phyloP scores from a whole-genome alignment of 2,329 filamentous ascomycete species.

The Aspergillus cejpii region DNA sequence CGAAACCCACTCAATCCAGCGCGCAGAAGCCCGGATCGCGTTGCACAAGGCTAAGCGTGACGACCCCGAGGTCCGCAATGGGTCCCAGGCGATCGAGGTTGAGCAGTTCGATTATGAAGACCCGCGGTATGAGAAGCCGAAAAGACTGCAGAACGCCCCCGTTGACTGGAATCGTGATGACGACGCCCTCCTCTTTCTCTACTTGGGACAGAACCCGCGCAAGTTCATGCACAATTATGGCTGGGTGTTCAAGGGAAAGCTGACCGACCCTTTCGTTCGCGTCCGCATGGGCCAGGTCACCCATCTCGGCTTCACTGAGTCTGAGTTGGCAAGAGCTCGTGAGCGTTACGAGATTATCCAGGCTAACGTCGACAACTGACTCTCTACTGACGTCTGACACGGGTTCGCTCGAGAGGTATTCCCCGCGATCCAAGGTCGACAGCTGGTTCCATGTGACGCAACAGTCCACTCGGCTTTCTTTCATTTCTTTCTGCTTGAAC shows the following conservation, averaged over 20 bases:
- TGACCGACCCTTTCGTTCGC: constrained; percentile 10
- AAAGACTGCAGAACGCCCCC: not conserved
- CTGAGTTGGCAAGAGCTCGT: constrained; percentile 4
- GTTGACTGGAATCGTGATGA: constrained; percentile 8
- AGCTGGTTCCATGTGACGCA: no score
- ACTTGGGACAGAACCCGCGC: constrained; percentile 8
- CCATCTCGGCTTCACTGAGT: constrained; percentile 8
- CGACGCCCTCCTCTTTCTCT: constrained; percentile 12
- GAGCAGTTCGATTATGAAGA: constrained; percentile 4
- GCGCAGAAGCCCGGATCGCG: constrained; percentile 10
- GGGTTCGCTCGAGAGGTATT: no score
- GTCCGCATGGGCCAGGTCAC: constrained; percentile 13
- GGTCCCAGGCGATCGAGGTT: constrained; percentile 6
- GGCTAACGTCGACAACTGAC: no score
- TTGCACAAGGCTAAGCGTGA: constrained; percentile 9
- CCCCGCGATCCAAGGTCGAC: no score
- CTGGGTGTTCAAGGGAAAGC: constrained; percentile 2
- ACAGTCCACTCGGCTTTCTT: not conserved
- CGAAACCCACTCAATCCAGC: constrained; percentile 12
- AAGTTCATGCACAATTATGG: constrained; percentile 7
- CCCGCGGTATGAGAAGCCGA: constrained; percentile 4
- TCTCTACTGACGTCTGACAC: no score
- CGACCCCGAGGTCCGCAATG: constrained; percentile 9
- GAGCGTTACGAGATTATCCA: not conserved
- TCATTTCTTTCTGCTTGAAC: not conserved